Base-by-base conservation (phyloP, 2,329 filamentous ascomycete species). In the Torrubiella hemipterigena region DNA sequence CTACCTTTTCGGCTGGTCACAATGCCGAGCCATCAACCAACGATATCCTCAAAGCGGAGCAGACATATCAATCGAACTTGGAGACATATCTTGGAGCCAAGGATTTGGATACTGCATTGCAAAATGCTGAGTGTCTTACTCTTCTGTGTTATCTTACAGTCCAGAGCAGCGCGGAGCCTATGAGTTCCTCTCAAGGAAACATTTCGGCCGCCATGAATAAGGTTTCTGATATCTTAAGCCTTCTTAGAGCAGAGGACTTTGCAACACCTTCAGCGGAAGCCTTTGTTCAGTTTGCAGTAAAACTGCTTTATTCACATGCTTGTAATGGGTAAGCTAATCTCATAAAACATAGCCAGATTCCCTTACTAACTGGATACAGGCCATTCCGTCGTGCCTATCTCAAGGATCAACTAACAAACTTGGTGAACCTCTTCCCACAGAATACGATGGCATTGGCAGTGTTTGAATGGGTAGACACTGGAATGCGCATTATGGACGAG, bases 361-460 rank as follows among this genome's bases (percentile, higher is more conserved):
- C n/a, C 24, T 16, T 7, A 25, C 46, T 53, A 31, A 50, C 31
- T 20, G 10, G 6, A 7, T 31, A 17, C 31, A 73, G 72, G 4
- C 67, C 78, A 3, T 85, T 81, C 54, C 77, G 77, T 31, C 79
- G 83, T 5, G 59, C 65, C 0, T 65, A 76, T 13, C 52, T 93
- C 20, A 76, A 81, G 26, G 55, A 66, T 7, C 59, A 77, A 10
- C 56, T 94, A 1, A 55, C 61, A 5, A 55, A 62, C 3, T 81
- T 78, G 38, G 60, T 91, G 15, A 43, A 45, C 0, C 49, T 58
- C 6, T 93, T 86, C 49, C 84, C 86, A 0, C 62, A 64, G 29
- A 95, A 94, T 55, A 81, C 75, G 2, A 64, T 84, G 6, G 78
- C 95, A 38, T 65, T 93, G 2, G 63, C 69, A 2, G 57, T 91